phyloP scores from a whole-genome alignment of 257 asterid species.

The Scutellaria minor region DNA sequence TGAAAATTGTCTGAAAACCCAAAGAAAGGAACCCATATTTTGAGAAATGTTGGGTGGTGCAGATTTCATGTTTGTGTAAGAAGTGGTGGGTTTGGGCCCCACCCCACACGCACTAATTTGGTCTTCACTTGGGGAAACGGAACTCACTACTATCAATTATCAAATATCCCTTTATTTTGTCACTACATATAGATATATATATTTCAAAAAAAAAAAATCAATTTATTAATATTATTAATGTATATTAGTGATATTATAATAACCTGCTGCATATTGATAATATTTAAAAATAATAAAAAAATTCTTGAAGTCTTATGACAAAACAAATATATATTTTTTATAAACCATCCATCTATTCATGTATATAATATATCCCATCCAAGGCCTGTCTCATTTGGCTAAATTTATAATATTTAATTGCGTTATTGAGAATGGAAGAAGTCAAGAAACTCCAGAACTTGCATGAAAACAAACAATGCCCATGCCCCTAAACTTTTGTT shows the following conservation, averaged over 20 bases:
- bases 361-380: too few relatives aligned
- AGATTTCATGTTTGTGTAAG: not conserved
- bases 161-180: conserved; percentile 56
- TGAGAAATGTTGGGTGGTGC: conserved; percentile 38
- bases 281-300: too few relatives aligned
- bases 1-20: conserved; percentile 20
- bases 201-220: too few relatives aligned
- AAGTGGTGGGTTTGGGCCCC: conserved; percentile 13
- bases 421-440: not conserved
- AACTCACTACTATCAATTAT: conserved; percentile 30
- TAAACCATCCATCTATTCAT: too few relatives aligned
- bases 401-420: not conserved
- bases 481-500: conserved; percentile 36
- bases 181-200: conserved; percentile 29
- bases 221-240: too few relatives aligned
- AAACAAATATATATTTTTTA: too few relatives aligned
- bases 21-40: conserved; percentile 48
- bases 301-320: too few relatives aligned
- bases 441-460: not conserved
- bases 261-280: too few relatives aligned
- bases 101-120: conserved; percentile 52
- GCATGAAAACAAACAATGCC: conserved; percentile 51
- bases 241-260: too few relatives aligned
- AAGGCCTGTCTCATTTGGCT: too few relatives aligned
- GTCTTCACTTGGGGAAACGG: conserved; percentile 49